Conservation (phyloP, 2,329 filamentous ascomycete genomes). For the Verticillium isaacii region DNA sequence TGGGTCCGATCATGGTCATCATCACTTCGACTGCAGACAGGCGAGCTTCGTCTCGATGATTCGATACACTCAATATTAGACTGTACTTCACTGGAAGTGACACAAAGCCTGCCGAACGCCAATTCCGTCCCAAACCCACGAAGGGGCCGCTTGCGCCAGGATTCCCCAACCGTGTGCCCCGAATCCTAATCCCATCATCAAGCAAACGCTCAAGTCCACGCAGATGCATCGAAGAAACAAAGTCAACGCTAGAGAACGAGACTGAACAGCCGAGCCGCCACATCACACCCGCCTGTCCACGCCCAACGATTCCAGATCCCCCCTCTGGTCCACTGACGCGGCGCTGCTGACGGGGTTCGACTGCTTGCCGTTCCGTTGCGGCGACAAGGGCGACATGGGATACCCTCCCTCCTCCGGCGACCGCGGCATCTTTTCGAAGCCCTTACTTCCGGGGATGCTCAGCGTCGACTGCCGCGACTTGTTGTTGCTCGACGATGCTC, state of each 20-base stretch:
- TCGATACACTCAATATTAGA: not conserved
- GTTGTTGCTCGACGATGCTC: not conserved
- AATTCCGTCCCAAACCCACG: not conserved
- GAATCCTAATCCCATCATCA: not conserved
- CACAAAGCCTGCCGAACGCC: not conserved
- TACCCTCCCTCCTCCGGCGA: not conserved
- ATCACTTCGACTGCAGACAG: too few relatives aligned
- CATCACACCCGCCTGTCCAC: not conserved
- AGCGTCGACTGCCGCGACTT: constrained; percentile 6
- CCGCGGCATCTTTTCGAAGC: not conserved
- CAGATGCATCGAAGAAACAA: not conserved
- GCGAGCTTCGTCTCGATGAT: not conserved
- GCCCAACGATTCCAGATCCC: not conserved
- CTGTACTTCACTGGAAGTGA: not conserved
- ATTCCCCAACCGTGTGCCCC: not conserved
- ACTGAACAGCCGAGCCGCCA: not conserved
- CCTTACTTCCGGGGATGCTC: not conserved
- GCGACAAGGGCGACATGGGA: not conserved
- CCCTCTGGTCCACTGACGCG: not conserved
- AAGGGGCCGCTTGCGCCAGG: not conserved
- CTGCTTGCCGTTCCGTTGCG: not conserved
- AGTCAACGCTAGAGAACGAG: not conserved
- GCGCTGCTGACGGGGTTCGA: not conserved
- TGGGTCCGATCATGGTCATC: too few relatives aligned
- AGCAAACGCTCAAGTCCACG: not conserved